Percentiles rank a stretch among this genome's conserved stretches.
Conservation (phyloP, 2,329 filamentous ascomycete species). For the Sporothrix humicola region DNA sequence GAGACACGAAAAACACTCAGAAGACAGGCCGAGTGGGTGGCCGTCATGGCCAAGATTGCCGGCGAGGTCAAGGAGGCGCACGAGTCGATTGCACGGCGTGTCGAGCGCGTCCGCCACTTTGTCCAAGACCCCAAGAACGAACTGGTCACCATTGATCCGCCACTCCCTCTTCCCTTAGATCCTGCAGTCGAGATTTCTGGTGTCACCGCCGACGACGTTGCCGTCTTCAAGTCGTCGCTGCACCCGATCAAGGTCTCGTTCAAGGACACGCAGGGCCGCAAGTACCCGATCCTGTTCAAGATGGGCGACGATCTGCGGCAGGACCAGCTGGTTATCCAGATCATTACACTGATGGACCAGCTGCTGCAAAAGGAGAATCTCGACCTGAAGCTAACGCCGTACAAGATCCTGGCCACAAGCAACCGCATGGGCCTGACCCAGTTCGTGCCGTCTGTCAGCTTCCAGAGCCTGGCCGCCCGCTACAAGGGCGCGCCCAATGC, state of each 20-base stretch:
- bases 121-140: constrained; percentile 91
- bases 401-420: constrained; percentile 93
- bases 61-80: constrained; percentile 83
- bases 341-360: constrained; percentile 97
- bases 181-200: constrained; percentile 80
- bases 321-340: constrained; percentile 94
- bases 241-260: constrained; percentile 92
- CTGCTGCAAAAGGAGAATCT: constrained; percentile 94
- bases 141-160: constrained; percentile 79
- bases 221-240: constrained; percentile 94
- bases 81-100: constrained; percentile 78
- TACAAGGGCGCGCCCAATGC: constrained; percentile 69
- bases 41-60: constrained; percentile 85
- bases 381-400: constrained; percentile 91
- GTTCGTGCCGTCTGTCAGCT: constrained; percentile 84
- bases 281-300: constrained; percentile 96
- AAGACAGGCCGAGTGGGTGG: constrained; percentile 87
- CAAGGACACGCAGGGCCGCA: constrained; percentile 75
- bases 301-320: constrained; percentile 95
- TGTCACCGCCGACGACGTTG: constrained; percentile 75
- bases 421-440: constrained; percentile 89
- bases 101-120: constrained; percentile 82
- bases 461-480: constrained; percentile 82
- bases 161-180: constrained; percentile 86
- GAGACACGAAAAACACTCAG: constrained; percentile 77